A percentile compares a stretch with the other conserved stretches of the same genome.
phyloP scores from a whole-genome alignment of 306 rosid genomes.

The Vicia villosa region DNA sequence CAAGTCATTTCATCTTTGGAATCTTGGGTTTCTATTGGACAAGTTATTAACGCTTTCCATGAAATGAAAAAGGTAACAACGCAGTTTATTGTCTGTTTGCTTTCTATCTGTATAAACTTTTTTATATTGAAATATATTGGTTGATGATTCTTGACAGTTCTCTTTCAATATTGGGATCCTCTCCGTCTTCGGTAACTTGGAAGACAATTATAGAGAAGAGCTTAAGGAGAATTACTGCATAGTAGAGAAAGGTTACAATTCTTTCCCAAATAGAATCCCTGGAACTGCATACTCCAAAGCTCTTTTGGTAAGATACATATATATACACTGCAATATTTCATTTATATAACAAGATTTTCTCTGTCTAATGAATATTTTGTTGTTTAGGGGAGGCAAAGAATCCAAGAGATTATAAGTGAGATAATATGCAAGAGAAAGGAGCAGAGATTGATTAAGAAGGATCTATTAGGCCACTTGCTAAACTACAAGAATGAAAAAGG shows the following conservation, averaged over 20 bases:
- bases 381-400: constrained; percentile 70
- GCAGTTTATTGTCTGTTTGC: too few species aligned
- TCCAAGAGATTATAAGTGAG: constrained; percentile 62
- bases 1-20: constrained; percentile 59
- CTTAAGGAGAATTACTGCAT: constrained; percentile 71
- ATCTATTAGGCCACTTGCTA: constrained; percentile 66
- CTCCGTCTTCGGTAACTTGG: constrained; percentile 69
- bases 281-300: constrained; percentile 85
- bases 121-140: background rate
- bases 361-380: constrained; percentile 6
- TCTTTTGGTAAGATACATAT: constrained; percentile 62
- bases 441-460: constrained; percentile 55
- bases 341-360: background rate
- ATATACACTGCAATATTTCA: background rate
- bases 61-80: constrained; percentile 70
- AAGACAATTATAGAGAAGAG: constrained; percentile 51
- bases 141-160: constrained; percentile 49
- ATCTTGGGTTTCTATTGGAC: constrained; percentile 58
- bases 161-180: constrained; percentile 79
- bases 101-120: too few species aligned
- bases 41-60: constrained; percentile 52
- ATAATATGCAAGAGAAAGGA: constrained; percentile 69
- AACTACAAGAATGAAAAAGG: constrained; percentile 61
- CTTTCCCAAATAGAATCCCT: constrained; percentile 66
- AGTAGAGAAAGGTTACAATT: constrained; percentile 84